Percentiles rank a stretch among this genome's conserved stretches.
Conservation (phyloP, 495 filamentous ascomycete species). For the Daldinia decipiens region DNA sequence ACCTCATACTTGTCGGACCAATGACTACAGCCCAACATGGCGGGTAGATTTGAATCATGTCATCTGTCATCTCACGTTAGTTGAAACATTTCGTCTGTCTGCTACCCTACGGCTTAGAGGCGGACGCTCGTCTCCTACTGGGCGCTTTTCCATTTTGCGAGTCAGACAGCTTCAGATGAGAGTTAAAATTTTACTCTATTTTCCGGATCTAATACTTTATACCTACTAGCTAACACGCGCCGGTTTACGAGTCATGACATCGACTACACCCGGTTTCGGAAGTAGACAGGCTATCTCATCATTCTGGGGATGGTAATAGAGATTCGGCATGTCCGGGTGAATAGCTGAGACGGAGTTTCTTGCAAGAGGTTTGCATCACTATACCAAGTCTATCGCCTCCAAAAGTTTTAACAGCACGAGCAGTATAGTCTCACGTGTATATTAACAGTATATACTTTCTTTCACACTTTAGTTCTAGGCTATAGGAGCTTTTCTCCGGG, state of each 20-base stretch:
- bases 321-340: too few species aligned
- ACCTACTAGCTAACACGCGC: background rate
- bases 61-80: background rate
- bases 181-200: background rate
- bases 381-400: too few species aligned
- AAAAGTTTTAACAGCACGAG: too few species aligned
- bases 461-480: too few species aligned
- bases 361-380: too few species aligned
- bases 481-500: too few species aligned
- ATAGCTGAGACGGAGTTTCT: too few species aligned
- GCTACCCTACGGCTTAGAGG: background rate
- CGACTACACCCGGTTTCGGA: background rate
- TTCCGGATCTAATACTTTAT: background rate
- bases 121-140: background rate
- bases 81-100: constrained; percentile 5
- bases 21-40: background rate
- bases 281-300: background rate
- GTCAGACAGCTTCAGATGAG: background rate
- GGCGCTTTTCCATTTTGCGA: background rate
- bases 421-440: too few species aligned
- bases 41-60: constrained; percentile 24
- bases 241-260: background rate
- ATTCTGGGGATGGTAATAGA: too few species aligned
- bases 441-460: too few species aligned
- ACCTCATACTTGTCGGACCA: constrained; percentile 4